Evolutionary conservation across 2,329 filamentous ascomycete species (phyloP), one percentile per base, ranked within the genome.

Genomic region (Aspergillus felis): DNA sequence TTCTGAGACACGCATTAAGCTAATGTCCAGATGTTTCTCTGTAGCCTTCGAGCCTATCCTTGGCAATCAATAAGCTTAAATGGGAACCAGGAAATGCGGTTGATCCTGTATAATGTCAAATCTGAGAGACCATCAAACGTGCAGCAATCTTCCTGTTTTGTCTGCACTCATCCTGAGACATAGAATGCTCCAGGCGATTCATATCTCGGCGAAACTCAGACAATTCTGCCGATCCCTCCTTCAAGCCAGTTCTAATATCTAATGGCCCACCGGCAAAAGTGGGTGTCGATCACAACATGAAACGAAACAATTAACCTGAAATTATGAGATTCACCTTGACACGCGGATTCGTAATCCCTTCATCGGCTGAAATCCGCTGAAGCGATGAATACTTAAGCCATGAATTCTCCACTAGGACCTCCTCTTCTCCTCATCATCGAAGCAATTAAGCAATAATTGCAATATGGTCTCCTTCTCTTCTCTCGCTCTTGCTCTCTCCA

Each of bases 391-490:
- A 32, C 10, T 32, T 32, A 32, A 32, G 29, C 29, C 10, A 14
- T 32, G 12, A 12, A 14, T 4, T 32, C 12, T 10, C 29, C 29
- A 32, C 29, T 3, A 32, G 10, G 29, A 32, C 9, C 10, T 32
- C n/a, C 8, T 17, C 41, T 20, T 42, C 8, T 17, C 41, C 9
- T 42, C 41, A 20, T 3, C 41, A 42, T 42, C 41, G 17, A n/a
- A n/a, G 20, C 17, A 42, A 42, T 42, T 9, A 12, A 42, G 7
- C 41, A 20, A 22, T 10, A 1, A n/a, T 42, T 20, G 20, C 44
- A 55, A 12, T 22, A 61, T 61, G 59, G 57, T 61, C 46, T 50
- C 57, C 38, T 56, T 59, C 54, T 59, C 57, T 5, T 59, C 57
- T 47, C 54, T 61, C 46, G 17, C 53, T 2, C 44, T 61, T 28